phyloP scores from a whole-genome alignment of 768 basidiomycete genomes.

The Serendipita vermifera region DNA sequence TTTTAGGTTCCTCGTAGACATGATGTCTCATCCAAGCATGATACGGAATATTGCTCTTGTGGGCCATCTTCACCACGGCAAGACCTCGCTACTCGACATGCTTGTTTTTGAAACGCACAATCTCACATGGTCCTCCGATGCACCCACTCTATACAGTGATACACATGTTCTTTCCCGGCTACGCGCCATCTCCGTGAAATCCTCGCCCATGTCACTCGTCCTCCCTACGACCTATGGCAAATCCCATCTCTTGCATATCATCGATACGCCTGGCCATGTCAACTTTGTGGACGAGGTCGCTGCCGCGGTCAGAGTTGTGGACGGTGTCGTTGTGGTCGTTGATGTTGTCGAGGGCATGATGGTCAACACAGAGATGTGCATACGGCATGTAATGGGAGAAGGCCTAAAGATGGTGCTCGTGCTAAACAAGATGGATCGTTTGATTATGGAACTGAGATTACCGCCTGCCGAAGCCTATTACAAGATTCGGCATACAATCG shows the following conservation, averaged over 20 bases:
- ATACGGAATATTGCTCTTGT: slow-evolving; percentile 93
- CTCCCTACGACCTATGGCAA: slow-evolving; percentile 76
- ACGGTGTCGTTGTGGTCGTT: slow-evolving; percentile 87
- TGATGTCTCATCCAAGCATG: slow-evolving; percentile 86
- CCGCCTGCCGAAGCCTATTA: slow-evolving; percentile 95
- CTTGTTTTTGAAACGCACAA: slow-evolving; percentile 94
- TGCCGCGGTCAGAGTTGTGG: slow-evolving; percentile 68
- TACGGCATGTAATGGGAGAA: slow-evolving; percentile 85
- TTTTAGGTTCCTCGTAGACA: slow-evolving; percentile 74
- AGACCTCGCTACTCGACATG: slow-evolving; percentile 96
- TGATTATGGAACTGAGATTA: slow-evolving; percentile 91
- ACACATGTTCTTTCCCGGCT: slow-evolving; percentile 81
- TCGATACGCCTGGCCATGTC: slow-evolving; percentile 96
- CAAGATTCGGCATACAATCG: slow-evolving; percentile 98
- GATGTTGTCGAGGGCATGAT: slow-evolving; percentile 99
- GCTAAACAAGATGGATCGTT: slow-evolving; percentile 94
- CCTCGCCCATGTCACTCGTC: slow-evolving; percentile 89
- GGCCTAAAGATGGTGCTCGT: slow-evolving; percentile 80
- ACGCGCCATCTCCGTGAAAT: slow-evolving; percentile 90
- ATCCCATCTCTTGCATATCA: slow-evolving; percentile 82
- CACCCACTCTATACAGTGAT: slow-evolving; percentile 85
- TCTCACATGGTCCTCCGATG: slow-evolving; percentile 84
- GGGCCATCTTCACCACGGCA: slow-evolving; percentile 95
- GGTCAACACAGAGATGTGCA: slow-evolving; percentile 79
- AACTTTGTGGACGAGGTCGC: slow-evolving; percentile 99